Conservation (phyloP, 2,329 filamentous ascomycete species). For the Verticillium dahliae region DNA sequence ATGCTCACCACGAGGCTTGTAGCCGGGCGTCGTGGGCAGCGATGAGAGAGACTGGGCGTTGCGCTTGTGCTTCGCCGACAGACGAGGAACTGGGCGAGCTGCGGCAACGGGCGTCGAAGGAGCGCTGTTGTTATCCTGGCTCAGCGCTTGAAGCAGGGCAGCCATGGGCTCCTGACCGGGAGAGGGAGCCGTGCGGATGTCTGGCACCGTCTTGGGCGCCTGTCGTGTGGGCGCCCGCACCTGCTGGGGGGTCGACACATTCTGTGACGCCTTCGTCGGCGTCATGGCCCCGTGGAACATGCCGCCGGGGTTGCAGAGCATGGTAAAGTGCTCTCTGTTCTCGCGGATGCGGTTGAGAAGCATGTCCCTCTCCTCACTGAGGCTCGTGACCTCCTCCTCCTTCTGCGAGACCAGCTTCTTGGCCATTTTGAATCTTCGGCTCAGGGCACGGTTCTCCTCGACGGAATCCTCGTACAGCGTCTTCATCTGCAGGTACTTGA, state of each 20-base stretch:
- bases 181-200: slow-evolving; percentile 34
- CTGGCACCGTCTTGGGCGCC: slow-evolving; percentile 36
- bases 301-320: slow-evolving; percentile 68
- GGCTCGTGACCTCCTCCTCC: slow-evolving; percentile 61
- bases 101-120: slow-evolving; percentile 59
- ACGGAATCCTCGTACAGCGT: slow-evolving; percentile 59
- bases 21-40: slow-evolving; percentile 68
- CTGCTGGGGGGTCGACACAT: slow-evolving; percentile 36
- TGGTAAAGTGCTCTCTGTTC: slow-evolving; percentile 80
- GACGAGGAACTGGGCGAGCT: slow-evolving; percentile 38
- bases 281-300: slow-evolving; percentile 58
- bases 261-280: slow-evolving; percentile 38
- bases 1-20: slow-evolving; percentile 40
- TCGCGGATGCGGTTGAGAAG: slow-evolving; percentile 80
- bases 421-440: slow-evolving; percentile 61
- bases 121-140: slow-evolving; percentile 68
- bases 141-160: slow-evolving; percentile 73
- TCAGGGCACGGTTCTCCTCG: slow-evolving; percentile 58
- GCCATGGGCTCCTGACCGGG: slow-evolving; percentile 63
- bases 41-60: slow-evolving; percentile 81
- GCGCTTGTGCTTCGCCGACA: slow-evolving; percentile 59
- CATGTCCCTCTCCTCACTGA: slow-evolving; percentile 71
- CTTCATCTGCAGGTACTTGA: slow-evolving; percentile 56
- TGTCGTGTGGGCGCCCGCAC: slow-evolving; percentile 42
- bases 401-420: slow-evolving; percentile 75